Percentiles rank a stretch among this genome's conserved stretches.
phyloP scores from a whole-genome alignment of 1,284 basidiomycete species.

The Cutaneotrichosporon cyanovorans region DNA sequence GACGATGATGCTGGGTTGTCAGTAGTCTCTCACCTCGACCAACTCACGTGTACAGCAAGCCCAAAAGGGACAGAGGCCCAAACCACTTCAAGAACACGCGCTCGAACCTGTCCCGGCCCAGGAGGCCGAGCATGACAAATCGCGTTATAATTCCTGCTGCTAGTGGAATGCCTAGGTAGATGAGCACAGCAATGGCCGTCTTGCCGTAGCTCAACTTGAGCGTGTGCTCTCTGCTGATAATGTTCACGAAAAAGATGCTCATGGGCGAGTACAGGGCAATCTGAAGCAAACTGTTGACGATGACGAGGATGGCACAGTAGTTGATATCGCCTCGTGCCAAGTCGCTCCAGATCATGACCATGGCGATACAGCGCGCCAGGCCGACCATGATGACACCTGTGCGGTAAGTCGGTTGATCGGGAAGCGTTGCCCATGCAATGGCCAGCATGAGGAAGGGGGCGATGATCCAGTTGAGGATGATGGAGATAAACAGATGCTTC shows the following conservation, averaged over 20 bases:
- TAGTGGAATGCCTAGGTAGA: slow-evolving; percentile 67
- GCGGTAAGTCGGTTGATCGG: slow-evolving; percentile 56
- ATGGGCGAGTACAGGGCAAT: slow-evolving; percentile 71
- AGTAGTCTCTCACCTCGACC: background rate
- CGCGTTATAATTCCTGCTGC: slow-evolving; percentile 63
- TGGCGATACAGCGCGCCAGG: slow-evolving; percentile 56
- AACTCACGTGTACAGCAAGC: slow-evolving; percentile 53
- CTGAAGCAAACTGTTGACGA: slow-evolving; percentile 58
- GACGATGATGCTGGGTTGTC: slow-evolving; percentile 53
- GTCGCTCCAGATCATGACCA: slow-evolving; percentile 79
- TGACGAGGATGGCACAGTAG: slow-evolving; percentile 64
- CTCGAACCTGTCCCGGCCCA: slow-evolving; percentile 52
- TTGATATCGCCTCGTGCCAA: slow-evolving; percentile 67
- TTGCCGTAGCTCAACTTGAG: slow-evolving; percentile 59
- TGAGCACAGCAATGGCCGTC: slow-evolving; percentile 63
- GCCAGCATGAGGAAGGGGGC: slow-evolving; percentile 76
- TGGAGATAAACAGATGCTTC: slow-evolving; percentile 62
- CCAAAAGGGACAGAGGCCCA: slow-evolving; percentile 62
- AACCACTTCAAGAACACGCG: slow-evolving; percentile 61
- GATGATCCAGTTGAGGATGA: slow-evolving; percentile 74
- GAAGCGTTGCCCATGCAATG: slow-evolving; percentile 75
- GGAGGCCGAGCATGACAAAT: slow-evolving; percentile 49
- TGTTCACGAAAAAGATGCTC: slow-evolving; percentile 66
- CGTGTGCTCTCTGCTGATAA: slow-evolving; percentile 52
- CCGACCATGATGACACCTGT: slow-evolving; percentile 57